Conservation (phyloP, 805 yeast species). For the Zygotorulaspora chibaensis region DNA sequence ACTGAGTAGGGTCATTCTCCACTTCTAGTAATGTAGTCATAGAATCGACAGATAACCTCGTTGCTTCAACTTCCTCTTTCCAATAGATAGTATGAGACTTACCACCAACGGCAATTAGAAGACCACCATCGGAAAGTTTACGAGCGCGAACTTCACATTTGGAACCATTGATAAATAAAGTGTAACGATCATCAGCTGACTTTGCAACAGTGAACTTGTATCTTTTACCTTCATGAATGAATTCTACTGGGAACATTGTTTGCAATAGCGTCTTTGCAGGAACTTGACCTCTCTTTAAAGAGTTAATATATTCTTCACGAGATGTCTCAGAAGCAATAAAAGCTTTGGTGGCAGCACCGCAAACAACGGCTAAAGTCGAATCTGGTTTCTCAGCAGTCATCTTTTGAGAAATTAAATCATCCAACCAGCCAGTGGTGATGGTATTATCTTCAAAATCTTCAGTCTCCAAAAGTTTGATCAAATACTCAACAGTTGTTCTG, state of each 20-base stretch:
- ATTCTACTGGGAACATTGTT: slow-evolving; percentile 88
- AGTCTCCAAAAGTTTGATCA: slow-evolving; percentile 91
- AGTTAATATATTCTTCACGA: slow-evolving; percentile 59
- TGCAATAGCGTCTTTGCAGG: slow-evolving; percentile 76
- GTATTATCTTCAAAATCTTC: slow-evolving; percentile 95
- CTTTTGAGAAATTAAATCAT: slow-evolving; percentile 87
- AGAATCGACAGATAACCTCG: slow-evolving; percentile 90
- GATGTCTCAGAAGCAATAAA: slow-evolving; percentile 71
- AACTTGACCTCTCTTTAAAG: slow-evolving; percentile 94
- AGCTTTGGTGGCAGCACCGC: slow-evolving; percentile 98
- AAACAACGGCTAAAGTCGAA: slow-evolving; percentile 79
- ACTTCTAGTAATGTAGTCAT: slow-evolving; percentile 91
- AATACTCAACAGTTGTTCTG: slow-evolving; percentile 95
- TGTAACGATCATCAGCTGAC: slow-evolving; percentile 78
- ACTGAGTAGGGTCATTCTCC: slow-evolving; percentile 97
- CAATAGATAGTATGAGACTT: slow-evolving; percentile 93
- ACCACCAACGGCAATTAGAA: slow-evolving; percentile 83
- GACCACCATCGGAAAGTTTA: slow-evolving; percentile 91
- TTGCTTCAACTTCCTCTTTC: slow-evolving; percentile 96
- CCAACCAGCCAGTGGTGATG: slow-evolving; percentile 98
- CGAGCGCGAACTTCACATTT: slow-evolving; percentile 83
- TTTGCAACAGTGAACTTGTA: slow-evolving; percentile 95
- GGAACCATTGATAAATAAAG: slow-evolving; percentile 90
- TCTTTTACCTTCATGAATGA: slow-evolving; percentile 89
- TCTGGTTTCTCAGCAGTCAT: slow-evolving; percentile 98